A percentile compares a stretch with the other conserved stretches of the same genome.
Evolutionary conservation across 441 rosid species (phyloP).

Genomic region (Manihot esculenta): DNA sequence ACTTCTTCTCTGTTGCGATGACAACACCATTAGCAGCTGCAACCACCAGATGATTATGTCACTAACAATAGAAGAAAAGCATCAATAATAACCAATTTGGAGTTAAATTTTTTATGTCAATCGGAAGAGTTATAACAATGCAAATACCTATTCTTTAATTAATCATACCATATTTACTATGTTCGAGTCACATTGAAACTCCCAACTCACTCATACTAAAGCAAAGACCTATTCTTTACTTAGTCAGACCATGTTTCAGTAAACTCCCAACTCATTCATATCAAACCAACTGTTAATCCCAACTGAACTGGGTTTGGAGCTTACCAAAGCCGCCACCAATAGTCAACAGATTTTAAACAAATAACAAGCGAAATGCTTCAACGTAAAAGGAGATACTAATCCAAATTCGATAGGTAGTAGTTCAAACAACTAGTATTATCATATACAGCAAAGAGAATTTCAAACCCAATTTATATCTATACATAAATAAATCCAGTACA

Average conservation of each 20-base stretch:
- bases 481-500: no score
- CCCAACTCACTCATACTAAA: not conserved
- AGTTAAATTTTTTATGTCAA: not conserved
- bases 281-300: no score
- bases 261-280: no score
- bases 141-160: not conserved
- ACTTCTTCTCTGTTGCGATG: slow-evolving; percentile 89
- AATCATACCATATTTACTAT: not conserved
- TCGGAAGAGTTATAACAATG: not conserved
- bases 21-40: slow-evolving; percentile 96
- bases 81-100: not conserved
- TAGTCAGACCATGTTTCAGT: no score
- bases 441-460: not conserved
- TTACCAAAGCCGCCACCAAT: not conserved
- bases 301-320: not conserved
- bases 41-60: slow-evolving; percentile 14
- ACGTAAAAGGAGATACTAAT: not conserved
- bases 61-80: not conserved
- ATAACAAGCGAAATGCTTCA: not conserved
- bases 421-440: not conserved
- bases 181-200: not conserved
- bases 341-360: not conserved
- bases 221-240: no score
- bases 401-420: not conserved
- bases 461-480: not conserved